phyloP scores from a whole-genome alignment of 345 rosid genomes.

The Arabidopsis suecica region DNA sequence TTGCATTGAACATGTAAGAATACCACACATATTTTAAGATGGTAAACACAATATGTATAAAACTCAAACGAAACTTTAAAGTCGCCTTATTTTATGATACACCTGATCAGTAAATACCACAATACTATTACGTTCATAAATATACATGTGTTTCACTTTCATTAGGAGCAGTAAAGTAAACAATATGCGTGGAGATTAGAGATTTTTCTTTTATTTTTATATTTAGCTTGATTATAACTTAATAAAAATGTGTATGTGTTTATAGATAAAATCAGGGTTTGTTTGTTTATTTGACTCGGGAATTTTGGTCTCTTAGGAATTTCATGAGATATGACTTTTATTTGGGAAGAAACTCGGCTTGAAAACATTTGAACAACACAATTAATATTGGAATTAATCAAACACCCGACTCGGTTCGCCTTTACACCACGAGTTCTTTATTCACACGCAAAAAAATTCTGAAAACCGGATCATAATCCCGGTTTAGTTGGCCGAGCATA shows the following conservation, averaged over 20 bases:
- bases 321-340: conserved; percentile 37
- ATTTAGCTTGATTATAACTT: background rate
- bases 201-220: background rate
- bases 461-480: background rate
- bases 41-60: background rate
- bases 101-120: background rate
- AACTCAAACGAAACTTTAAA: background rate
- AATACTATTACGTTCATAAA: background rate
- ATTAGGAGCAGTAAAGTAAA: conserved; percentile 9
- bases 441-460: conserved; percentile 9
- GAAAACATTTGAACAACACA: background rate
- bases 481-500: conserved; percentile 3
- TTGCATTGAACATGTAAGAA: background rate
- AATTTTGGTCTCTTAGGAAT: conserved; percentile 15
- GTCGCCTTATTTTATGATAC: background rate
- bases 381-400: conserved; percentile 19
- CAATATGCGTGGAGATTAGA: background rate
- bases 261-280: background rate
- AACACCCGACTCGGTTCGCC: conserved; percentile 32
- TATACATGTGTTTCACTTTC: background rate
- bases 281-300: conserved; percentile 25
- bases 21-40: background rate
- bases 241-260: background rate
- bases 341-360: conserved; percentile 11
- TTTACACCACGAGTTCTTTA: conserved; percentile 7